phyloP scores from a whole-genome alignment of 176 grass and related monocot genomes.

The Cocos nucifera region DNA sequence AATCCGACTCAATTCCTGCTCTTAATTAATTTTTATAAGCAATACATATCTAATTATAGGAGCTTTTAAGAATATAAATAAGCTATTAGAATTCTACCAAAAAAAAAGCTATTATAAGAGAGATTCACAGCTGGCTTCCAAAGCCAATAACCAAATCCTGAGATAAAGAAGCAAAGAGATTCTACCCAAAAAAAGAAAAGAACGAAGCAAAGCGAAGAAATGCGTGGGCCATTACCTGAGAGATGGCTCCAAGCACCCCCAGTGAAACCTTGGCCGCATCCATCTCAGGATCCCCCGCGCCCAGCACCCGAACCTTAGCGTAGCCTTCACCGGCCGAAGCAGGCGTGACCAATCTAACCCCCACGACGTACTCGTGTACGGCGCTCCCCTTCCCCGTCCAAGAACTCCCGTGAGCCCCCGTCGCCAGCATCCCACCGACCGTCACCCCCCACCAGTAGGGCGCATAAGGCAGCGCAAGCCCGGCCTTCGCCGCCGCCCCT shows the following conservation, averaged over 20 bases:
- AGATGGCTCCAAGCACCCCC: conserved; percentile 67
- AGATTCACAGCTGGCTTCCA: too few relatives aligned
- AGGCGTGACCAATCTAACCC: conserved; percentile 52
- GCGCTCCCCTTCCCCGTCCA: conserved; percentile 60
- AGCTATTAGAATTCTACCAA: too few relatives aligned
- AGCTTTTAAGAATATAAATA: too few relatives aligned
- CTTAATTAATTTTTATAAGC: too few relatives aligned
- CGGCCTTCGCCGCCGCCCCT: conserved; percentile 14
- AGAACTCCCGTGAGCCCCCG: conserved; percentile 79
- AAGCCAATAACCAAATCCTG: too few relatives aligned
- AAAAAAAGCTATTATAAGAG: too few relatives aligned
- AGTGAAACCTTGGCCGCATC: conserved; percentile 77
- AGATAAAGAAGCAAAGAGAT: too few relatives aligned
- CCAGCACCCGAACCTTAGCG: conserved; percentile 38
- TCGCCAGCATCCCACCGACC: conserved; percentile 59
- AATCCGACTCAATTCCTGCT: too few relatives aligned
- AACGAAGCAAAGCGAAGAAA: background rate
- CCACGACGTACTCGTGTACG: conserved; percentile 76
- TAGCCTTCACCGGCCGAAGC: conserved; percentile 33
- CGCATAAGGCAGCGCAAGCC: conserved; percentile 46
- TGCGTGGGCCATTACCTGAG: conserved; percentile 31
- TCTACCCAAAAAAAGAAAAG: too few relatives aligned
- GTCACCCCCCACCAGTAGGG: conserved; percentile 78
- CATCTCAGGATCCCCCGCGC: conserved; percentile 30
- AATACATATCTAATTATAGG: too few relatives aligned